Percentiles rank a stretch among this genome's conserved stretches.
These are phyloP conservation scores for Penicillium sp. DNA, from an alignment of 2,329 filamentous ascomycete species.

Conservation along the genomic window DNA sequence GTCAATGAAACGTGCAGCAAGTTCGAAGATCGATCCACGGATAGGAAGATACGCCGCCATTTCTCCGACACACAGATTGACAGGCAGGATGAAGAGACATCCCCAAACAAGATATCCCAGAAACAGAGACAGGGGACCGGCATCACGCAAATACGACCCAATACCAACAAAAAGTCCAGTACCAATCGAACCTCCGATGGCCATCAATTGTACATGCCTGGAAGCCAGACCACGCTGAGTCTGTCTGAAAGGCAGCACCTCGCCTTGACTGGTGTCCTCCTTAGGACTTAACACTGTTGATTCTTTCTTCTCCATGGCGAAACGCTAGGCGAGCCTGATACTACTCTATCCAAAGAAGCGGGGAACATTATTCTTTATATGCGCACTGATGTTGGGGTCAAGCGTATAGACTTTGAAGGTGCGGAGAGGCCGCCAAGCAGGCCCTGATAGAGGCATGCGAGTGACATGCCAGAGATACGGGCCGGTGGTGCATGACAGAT, in stretches of 20 bases:
- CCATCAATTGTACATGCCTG: slow-evolving; percentile 45
- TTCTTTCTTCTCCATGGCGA: slow-evolving; percentile 21
- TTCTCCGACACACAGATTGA: slow-evolving; percentile 33
- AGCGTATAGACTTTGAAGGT: slow-evolving; percentile 4
- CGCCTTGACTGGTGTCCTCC: slow-evolving; percentile 18
- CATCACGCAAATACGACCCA: slow-evolving; percentile 33
- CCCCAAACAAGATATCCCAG: slow-evolving; percentile 40
- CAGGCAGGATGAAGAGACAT: slow-evolving; percentile 34
- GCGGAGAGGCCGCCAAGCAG: slow-evolving; percentile 11
- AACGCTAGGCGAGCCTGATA: not conserved
- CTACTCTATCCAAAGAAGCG: not conserved
- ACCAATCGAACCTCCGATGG: slow-evolving; percentile 42
- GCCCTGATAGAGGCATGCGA: not conserved
- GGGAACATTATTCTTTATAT: slow-evolving; percentile 16
- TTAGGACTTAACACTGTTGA: slow-evolving; percentile 12
- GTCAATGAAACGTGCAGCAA: slow-evolving; percentile 52
- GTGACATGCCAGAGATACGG: not conserved
- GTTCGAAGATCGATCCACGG: slow-evolving; percentile 49
- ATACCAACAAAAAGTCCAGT: slow-evolving; percentile 39
- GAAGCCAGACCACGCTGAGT: slow-evolving; percentile 40
- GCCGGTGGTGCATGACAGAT: not conserved
- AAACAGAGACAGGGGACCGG: slow-evolving; percentile 37
- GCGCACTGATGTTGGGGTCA: slow-evolving; percentile 9
- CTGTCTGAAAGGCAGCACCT: slow-evolving; percentile 14
- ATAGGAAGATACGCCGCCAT: slow-evolving; percentile 40